Evolutionary conservation across 306 rosid species (phyloP).

Genomic region (Cucurbita ficifolia): DNA sequence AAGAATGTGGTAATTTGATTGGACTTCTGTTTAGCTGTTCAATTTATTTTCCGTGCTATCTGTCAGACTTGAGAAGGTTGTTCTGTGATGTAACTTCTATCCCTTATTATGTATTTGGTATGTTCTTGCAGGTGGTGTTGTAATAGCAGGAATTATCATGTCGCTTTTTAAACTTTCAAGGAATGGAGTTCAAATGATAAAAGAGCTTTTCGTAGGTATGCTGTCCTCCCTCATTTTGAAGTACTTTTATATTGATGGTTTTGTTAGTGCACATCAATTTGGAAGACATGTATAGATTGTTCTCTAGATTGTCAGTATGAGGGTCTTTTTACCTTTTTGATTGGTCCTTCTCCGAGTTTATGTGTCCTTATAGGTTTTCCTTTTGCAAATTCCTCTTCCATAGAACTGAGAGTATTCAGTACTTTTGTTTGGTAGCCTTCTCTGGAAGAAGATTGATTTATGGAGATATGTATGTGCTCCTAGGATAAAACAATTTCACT

Average conservation of each 20-base stretch:
- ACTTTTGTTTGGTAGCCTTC: background rate
- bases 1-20: background rate
- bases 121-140: background rate
- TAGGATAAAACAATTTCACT: background rate
- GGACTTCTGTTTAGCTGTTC: background rate
- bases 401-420: background rate
- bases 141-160: background rate
- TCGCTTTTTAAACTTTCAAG: slow-evolving; percentile 2
- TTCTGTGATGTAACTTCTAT: background rate
- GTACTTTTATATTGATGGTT: background rate
- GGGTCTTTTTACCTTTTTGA: background rate
- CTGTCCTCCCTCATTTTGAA: background rate
- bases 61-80: background rate
- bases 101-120: background rate
- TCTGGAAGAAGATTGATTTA: background rate
- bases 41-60: background rate
- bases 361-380: background rate
- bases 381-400: background rate
- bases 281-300: background rate
- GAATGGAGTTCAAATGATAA: slow-evolving; percentile 1
- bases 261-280: background rate
- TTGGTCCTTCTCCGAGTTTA: background rate
- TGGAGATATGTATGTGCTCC: background rate
- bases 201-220: background rate
- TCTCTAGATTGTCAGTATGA: background rate